Evolutionary conservation across 2,329 filamentous ascomycete species (phyloP), one percentile per base, ranked within the genome.

Genomic region (Sclerotinia glacialis): DNA sequence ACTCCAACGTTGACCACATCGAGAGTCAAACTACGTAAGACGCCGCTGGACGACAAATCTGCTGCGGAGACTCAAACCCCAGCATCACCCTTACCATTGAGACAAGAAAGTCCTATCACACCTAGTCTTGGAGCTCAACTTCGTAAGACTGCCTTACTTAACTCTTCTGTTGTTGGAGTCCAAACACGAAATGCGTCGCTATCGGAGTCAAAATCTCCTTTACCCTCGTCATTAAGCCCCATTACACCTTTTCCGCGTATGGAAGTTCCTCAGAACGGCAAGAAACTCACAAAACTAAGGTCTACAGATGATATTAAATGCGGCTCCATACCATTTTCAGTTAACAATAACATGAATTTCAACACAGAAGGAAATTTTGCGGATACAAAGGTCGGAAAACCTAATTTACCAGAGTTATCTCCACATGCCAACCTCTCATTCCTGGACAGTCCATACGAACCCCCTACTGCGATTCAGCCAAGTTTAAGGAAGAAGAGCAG

Each of bases 371-470:
- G 11, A 16, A 12, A 28, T 42, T 1, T 23, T 7, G 28, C 28
- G 23, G 37, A 42, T 46, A 5, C 34, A 2, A 23, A 23, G 16
- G 12, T 44, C 21, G 23, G 28, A 37, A 23, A 34, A 11, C n/a
- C 18, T 34, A 6, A 3, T 14, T 23, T 50, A 8, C 44, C 53
- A 50, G 28, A 47, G 21, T 18, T 60, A 8, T 52, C 44, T n/a
- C 14, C 42, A 16, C 42, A 18, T 37, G 54, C 44, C 7, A 23
- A 65, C 23, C 52, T 65, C 50, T 52, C 63, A 23, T 65, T 65
- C 54, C 59, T 65, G 37, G 23, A 58, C 18, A 65, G n/a, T n/a
- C 53, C 63, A 18, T 65, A 65, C 5, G 63, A 59, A 4, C 53
- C 63, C 7, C 34, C 46, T 37, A 18, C 6, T 40, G 46, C 28